Conservation (phyloP, 1,284 basidiomycete species). For the Ceratobasidium papillatum region DNA sequence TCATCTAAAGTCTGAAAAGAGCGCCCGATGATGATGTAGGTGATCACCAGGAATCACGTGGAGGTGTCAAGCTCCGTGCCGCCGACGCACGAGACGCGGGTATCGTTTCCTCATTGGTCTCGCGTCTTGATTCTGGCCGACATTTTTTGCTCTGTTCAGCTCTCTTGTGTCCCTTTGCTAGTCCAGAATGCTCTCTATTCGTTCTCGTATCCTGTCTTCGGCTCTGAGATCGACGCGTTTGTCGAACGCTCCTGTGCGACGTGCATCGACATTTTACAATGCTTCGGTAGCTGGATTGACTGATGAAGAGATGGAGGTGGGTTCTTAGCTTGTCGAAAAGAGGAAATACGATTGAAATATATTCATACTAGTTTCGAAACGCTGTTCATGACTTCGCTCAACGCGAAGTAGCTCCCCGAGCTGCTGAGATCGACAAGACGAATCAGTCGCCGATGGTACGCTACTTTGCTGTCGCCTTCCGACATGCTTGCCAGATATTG, state of each 20-base stretch:
- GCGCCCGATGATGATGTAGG: background rate
- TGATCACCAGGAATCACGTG: constrained; percentile 10
- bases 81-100: constrained; percentile 18
- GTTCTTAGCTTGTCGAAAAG: constrained; percentile 45
- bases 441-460: constrained; percentile 80
- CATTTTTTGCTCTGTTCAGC: constrained; percentile 6
- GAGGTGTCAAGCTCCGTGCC: constrained; percentile 23
- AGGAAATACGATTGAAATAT: background rate
- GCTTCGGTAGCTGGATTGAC: constrained; percentile 80
- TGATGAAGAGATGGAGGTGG: constrained; percentile 83
- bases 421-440: constrained; percentile 82
- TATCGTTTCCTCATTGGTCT: background rate
- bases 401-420: constrained; percentile 81
- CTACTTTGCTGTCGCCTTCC: constrained; percentile 30
- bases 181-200: constrained; percentile 3
- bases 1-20: too few species aligned
- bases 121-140: background rate
- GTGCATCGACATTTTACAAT: constrained; percentile 62
- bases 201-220: constrained; percentile 8
- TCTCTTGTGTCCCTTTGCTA: background rate
- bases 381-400: constrained; percentile 80
- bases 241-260: background rate
- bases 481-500: background rate
- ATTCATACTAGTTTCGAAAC: constrained; percentile 70
- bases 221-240: constrained; percentile 18